phyloP scores from a whole-genome alignment of 164 flowering plant genomes.

The Annona squamosa region DNA sequence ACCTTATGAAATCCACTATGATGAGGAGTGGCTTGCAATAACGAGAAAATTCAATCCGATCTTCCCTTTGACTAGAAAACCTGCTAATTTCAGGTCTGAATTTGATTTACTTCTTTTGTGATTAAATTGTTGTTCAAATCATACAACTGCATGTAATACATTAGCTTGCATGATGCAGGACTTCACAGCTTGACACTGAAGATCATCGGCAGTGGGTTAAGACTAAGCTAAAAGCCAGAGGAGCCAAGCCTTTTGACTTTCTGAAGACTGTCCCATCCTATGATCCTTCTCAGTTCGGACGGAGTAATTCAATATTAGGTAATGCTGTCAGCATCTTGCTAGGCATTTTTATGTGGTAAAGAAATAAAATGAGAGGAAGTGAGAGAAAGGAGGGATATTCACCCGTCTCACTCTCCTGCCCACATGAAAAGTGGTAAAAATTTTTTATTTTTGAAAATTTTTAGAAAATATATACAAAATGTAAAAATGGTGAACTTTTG shows the following conservation, averaged over 20 bases:
- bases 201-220: constrained; percentile 63
- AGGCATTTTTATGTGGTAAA: neutral
- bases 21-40: constrained; percentile 96
- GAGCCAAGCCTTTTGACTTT: constrained; percentile 74
- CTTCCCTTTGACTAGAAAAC: constrained; percentile 46
- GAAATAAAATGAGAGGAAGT: too few relatives aligned
- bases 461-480: too few relatives aligned
- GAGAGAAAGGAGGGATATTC: too few relatives aligned
- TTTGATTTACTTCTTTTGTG: neutral
- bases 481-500: too few relatives aligned
- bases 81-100: constrained; percentile 46
- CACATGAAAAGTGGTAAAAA: neutral
- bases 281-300: constrained; percentile 36
- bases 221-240: constrained; percentile 45
- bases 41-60: constrained; percentile 52
- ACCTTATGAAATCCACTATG: constrained; percentile 76
- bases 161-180: constrained; percentile 22
- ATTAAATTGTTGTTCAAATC: neutral
- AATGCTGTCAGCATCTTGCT: constrained; percentile 7
- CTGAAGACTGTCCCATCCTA: constrained; percentile 48
- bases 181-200: constrained; percentile 33
- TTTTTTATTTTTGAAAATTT: too few relatives aligned
- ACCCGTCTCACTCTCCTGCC: neutral
- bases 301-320: constrained; percentile 34
- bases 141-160: neutral